Evolutionary conservation across 2,329 filamentous ascomycete genomes (phyloP).

Genomic region (Didymella glomerata): DNA sequence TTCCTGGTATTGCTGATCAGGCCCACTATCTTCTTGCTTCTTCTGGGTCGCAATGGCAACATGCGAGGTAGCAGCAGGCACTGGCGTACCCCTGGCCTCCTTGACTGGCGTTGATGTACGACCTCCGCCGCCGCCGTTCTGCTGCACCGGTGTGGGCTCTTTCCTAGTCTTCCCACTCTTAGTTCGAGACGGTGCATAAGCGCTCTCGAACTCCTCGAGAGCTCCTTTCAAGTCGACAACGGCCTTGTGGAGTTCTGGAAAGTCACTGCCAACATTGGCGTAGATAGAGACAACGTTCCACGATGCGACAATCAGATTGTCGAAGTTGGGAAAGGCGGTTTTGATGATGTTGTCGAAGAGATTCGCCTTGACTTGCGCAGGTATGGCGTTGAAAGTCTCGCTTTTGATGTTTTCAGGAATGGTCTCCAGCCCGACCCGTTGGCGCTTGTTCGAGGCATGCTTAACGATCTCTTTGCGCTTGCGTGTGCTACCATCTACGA

Average conservation of each 20-base stretch:
- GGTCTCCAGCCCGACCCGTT: slow-evolving; percentile 28
- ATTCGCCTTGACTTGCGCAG: slow-evolving; percentile 34
- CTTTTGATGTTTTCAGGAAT: slow-evolving; percentile 38
- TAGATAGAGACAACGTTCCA: slow-evolving; percentile 47
- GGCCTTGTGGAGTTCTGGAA: slow-evolving; percentile 35
- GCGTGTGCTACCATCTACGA: slow-evolving; percentile 3
- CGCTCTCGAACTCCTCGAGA: slow-evolving; percentile 37
- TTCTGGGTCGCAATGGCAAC: neutral
- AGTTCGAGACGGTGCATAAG: slow-evolving; percentile 12
- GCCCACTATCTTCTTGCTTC: slow-evolving; percentile 1
- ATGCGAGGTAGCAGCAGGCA: neutral
- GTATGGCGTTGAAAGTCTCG: slow-evolving; percentile 33
- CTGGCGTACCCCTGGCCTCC: neutral
- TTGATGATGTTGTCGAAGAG: slow-evolving; percentile 41
- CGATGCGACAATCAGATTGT: slow-evolving; percentile 42
- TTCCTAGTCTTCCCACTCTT: slow-evolving; percentile 8
- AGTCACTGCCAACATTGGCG: slow-evolving; percentile 36
- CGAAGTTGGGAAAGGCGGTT: slow-evolving; percentile 41
- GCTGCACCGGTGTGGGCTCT: neutral
- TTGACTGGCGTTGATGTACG: slow-evolving; percentile 1
- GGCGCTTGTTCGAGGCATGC: slow-evolving; percentile 41
- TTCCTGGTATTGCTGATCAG: neutral
- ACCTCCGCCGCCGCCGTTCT: neutral
- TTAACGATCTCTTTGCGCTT: slow-evolving; percentile 23
- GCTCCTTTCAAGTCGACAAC: slow-evolving; percentile 39